Base-by-base conservation (phyloP, 345 rosid species). In the Aquilaria sinensis region DNA sequence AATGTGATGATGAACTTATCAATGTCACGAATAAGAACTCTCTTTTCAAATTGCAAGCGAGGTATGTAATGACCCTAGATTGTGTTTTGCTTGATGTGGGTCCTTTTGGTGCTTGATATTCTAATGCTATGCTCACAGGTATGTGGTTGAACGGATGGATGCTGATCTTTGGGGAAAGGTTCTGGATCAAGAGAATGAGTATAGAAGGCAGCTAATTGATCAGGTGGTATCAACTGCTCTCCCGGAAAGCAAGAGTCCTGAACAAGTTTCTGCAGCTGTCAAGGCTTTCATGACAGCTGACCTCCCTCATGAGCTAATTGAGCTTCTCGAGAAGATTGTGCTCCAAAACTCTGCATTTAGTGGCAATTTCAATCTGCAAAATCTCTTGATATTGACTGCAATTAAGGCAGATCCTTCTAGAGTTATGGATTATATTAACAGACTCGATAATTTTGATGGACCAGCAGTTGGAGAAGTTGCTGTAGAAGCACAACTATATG, bases 131-230 rank as follows among this genome's bases (percentile, higher is more conserved):
- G 66, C 66, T 60, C 71, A 31, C 79, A 89, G 96, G 70, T 91
- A 91, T 67, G 97, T 91, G 57, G 97, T 91, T 64, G 97, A 91
- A 74, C 81, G 96, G 77, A 91, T 91, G 97, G 96, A 91, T 75
- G 83, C 62, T 50, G 96, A 84, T 61, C 89, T 91, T n/a, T 91
- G 97, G 97, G 97, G 83, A 62, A 88, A 83, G 80, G 97, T 91
- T 72, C 96, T 91, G 47, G 71, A 70, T 55, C 89, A 89, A 46
- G 88, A 75, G 55, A 91, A 91, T 67, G 92, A 77, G 3, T 86
- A 81, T 47, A 78, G 96, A 77, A 83, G 97, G 73, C 96, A 88
- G 69, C 87, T 90, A 51, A 86, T 90, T 56, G 97, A 90, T 81
- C 96, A 90, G 69, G 97, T 90, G 51, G 96, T 90, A 45, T 90